phyloP scores from a whole-genome alignment of 257 asterid genomes.

The Paraleonurus japonicus region DNA sequence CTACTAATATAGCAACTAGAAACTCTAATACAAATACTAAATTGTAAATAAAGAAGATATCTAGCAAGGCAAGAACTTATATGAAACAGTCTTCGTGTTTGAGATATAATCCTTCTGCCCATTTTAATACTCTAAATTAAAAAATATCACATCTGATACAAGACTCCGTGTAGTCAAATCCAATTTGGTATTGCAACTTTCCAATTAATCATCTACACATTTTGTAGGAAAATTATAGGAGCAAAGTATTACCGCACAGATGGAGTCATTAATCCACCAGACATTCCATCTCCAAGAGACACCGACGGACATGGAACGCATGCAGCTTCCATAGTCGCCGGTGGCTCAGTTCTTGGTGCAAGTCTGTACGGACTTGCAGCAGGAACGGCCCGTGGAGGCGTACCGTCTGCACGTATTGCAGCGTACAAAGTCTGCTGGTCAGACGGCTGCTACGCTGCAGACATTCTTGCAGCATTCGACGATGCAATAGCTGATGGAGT shows the following conservation, averaged over 20 bases:
- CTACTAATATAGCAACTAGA: too few species aligned
- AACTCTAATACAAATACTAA: too few species aligned
- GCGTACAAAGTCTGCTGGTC: constrained; percentile 61
- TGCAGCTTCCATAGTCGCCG: constrained; percentile 54
- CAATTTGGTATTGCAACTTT: too few species aligned
- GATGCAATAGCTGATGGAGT: constrained; percentile 47
- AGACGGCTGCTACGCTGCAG: constrained; percentile 18
- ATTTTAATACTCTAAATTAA: too few species aligned
- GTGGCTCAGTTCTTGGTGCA: constrained; percentile 32
- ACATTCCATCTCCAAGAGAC: constrained; percentile 48
- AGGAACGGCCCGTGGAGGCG: constrained; percentile 53
- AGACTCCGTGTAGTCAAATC: too few species aligned
- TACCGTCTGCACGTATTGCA: constrained; percentile 48
- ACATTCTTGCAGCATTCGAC: constrained; percentile 45
- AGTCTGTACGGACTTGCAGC: constrained; percentile 35
- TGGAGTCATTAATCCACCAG: constrained; percentile 16
- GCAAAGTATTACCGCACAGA: constrained; percentile 41
- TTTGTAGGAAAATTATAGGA: constrained; percentile 52
- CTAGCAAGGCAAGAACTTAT: too few species aligned
- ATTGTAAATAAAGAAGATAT: too few species aligned
- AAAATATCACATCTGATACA: too few species aligned
- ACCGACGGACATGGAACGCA: constrained; percentile 52
- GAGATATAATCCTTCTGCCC: too few species aligned
- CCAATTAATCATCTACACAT: neutral
- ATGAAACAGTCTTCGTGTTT: too few species aligned